Evolutionary conservation across 139 green algal species (phyloP), one percentile per base, ranked within the genome.

Genomic region (Chlorella vulgaris): DNA sequence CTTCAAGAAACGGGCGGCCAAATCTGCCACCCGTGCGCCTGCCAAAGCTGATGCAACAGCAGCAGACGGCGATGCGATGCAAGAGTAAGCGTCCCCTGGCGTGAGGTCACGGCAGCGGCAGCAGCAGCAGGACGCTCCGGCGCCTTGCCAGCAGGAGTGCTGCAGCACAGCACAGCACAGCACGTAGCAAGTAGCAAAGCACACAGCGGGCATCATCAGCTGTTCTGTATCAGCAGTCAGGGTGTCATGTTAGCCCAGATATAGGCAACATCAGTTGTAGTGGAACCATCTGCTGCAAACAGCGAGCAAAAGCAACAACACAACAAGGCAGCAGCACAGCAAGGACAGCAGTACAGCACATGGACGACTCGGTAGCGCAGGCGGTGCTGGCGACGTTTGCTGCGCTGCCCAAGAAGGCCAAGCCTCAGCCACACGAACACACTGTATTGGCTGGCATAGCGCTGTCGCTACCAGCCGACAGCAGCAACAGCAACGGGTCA

Each of bases 381-480:
- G 80, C 83, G 0, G 87, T 91, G n/a, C 81, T 92, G 22, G 53
- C 63, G 0, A 31, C 42, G 24, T 96, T 83, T 60, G 39, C 31
- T 0, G 42, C 78, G 7, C 83, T 97, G 51, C 84, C 88, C 13
- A 95, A 93, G 66, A 94, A 63, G 4, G 93, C 93, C 24, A 97
- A 97, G 76, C 90, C 93, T 0, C 92, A 96, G 84, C 29, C 83
- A 0, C 84, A 95, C 53, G 93, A 97, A 79, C 82, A 94, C 80
- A 96, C 93, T 0, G 91, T 94, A 6, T 82, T 97, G 33, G 93
- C 93, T 61, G 93, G 85, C 58, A 75, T 90, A n/a, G 86, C 62
- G 1, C 4, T 90, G 22, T 67, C 61, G 15, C 74, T 85, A 39
- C 69, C 68, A 7, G 1, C 69, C 7, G 65, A 39, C 33, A 24